Evolutionary conservation across 176 grass and related monocot species (phyloP).

Genomic region (Lolium rigidum): DNA sequence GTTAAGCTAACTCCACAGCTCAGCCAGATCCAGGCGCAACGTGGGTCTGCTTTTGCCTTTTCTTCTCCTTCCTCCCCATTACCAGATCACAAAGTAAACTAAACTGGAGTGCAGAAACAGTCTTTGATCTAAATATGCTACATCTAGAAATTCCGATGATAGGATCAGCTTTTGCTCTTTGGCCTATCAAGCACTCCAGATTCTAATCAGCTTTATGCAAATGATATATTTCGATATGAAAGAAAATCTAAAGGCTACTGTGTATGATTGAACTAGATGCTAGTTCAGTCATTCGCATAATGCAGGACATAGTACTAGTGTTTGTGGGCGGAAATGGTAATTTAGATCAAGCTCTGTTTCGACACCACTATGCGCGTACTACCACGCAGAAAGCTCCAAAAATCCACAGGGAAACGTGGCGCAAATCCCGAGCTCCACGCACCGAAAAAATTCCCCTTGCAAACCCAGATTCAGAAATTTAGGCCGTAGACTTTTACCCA

Average conservation of each 20-base stretch:
- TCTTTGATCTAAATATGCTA: not conserved
- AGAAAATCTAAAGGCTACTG: not conserved
- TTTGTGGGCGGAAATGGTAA: not conserved
- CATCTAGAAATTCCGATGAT: conserved; percentile 4
- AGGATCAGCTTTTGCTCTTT: not conserved
- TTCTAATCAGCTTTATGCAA: not conserved
- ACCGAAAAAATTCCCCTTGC: conserved; percentile 32
- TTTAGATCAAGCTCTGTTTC: conserved; percentile 32
- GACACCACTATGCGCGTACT: not conserved
- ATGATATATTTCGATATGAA: not conserved
- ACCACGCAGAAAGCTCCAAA: conserved; percentile 35
- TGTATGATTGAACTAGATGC: not conserved
- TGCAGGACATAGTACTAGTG: not conserved
- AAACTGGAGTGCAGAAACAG: not conserved
- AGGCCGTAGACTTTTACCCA: not conserved
- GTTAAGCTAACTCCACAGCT: conserved; percentile 46
- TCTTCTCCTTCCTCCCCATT: conserved; percentile 18
- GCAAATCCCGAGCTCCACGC: conserved; percentile 38
- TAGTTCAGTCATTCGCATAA: not conserved
- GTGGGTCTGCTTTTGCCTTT: conserved; percentile 26
- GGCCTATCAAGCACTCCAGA: not conserved
- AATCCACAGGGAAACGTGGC: conserved; percentile 45
- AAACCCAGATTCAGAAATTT: conserved; percentile 34
- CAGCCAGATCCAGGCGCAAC: conserved; percentile 46
- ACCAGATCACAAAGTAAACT: conserved; percentile 48